Base-by-base conservation (phyloP, 2,329 filamentous ascomycete species). In the Alternaria rosae region DNA sequence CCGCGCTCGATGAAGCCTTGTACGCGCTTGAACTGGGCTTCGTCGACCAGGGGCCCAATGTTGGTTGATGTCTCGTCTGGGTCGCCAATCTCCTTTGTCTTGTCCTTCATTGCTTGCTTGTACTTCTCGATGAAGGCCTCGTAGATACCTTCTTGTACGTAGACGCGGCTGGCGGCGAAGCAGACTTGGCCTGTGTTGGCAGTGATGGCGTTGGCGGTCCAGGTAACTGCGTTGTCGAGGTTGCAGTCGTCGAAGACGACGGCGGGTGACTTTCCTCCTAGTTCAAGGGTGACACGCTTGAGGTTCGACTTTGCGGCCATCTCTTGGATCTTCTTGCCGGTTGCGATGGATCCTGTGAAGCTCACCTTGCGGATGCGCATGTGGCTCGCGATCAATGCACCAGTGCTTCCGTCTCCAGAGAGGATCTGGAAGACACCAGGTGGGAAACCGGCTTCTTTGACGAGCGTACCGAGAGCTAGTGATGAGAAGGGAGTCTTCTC, bases 171-270 rank as follows among this genome's bases (percentile, higher is more conserved):
- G 8, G 76, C 76, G 17, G 77, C 76, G 28, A 79, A 76, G 70
- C 79, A 81, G 11, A 76, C 75, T 58, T 81, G 79, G 7, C 78
- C 79, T 1, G 78, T 78, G 57, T 79, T 78, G 32, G 71, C 72
- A 3, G 75, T 78, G 64, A 79, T 79, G 30, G 72, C 76, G 44
- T 78, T 76, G 9, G 72, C 70, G 10, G 69, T 75, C 76, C 75
- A 76, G 3, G 63, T 69, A 1, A 80, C 75, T 1, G 79, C 80
- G 20, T 82, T 80, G 5, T 82, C 79, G 10, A 84, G 69, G 64
- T 83, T 76, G 15, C 70, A 73, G 65, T 83, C 82, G 30, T 82
- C 79, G 59, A 84, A 83, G 7, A 83, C 74, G 6, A 83, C 71
- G 2, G 78, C 78, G 0, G 82, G 82, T 9, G 74, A 78, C 64